Conservation (phyloP, 2,329 filamentous ascomycete genomes). For the Hypoxylon sp. region DNA sequence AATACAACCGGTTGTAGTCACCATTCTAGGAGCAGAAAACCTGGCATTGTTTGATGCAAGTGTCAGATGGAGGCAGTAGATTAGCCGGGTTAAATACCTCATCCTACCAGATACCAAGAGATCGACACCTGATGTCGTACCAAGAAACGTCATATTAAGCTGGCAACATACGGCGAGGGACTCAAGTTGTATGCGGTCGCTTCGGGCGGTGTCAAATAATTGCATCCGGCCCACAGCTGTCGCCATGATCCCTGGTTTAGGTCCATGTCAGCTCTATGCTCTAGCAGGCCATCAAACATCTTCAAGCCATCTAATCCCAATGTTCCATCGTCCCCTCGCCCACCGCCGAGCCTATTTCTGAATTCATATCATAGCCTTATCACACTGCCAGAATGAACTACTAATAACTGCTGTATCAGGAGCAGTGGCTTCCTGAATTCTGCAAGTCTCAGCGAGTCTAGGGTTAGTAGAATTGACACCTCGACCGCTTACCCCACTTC, state of each 20-base stretch:
- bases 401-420: not conserved
- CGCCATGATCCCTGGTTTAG: slow-evolving; percentile 3
- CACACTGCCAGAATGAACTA: not conserved
- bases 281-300: not conserved
- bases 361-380: not conserved
- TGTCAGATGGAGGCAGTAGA: not conserved
- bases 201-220: not conserved
- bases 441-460: not conserved
- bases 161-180: not conserved
- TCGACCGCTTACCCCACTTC: slow-evolving; percentile 8
- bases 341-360: not conserved
- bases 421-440: not conserved
- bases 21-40: not conserved
- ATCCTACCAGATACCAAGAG: not conserved
- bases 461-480: not conserved
- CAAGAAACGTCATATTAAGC: not conserved
- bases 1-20: not conserved
- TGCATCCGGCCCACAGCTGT: not conserved
- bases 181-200: slow-evolving; percentile 1
- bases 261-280: not conserved
- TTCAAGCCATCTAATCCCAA: not conserved
- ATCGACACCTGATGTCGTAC: not conserved
- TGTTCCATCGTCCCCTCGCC: not conserved
- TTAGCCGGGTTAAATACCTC: not conserved
- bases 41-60: not conserved